Evolutionary conservation across 371 early-diverging fungal genomes (phyloP), one percentile per base, ranked within the genome.

Genomic region (Entomophthora muscae): DNA sequence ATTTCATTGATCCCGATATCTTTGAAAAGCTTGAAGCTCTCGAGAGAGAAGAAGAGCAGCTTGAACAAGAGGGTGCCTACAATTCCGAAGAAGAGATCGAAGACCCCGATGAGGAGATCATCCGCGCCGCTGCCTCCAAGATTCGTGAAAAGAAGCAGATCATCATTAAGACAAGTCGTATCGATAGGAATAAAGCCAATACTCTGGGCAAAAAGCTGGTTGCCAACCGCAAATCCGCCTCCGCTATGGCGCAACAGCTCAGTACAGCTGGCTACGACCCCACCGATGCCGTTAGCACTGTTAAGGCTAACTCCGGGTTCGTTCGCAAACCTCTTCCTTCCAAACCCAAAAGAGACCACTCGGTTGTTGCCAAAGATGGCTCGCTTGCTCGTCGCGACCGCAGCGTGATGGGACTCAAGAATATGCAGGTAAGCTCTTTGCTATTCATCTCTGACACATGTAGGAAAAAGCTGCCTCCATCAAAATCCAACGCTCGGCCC

Each of bases 1-100:
- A 99, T 81, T 99, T 98, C 75, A 79, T 99, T 71, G 99, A 99
- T 80, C 81, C 92, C 53, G 97, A 98, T 22, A 98, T 98, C 73
- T 93, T 89, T 72, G 90, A 89, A 74, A 90, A 90, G 69, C 78
- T 99, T 69, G 90, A 89, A 42, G 93, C 88, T 64, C 80, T 99
- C 60, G 99, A 99, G 75, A 83, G 88, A 66, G 98, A 98, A 75
- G 99, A 98, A 78, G 98, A 96, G 75, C 76, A 84, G 61, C 76
- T 96, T 51, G 85, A 82, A 32, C 85, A 86, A 33, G 89, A 93
- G 76, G 98, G 97, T n/a, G 81, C 85, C 73, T 98, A 97, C 73
- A 85, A 91, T 61, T 79, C 80, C n/a, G 87, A 82, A 22, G 86
- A 83, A 22, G 87, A 86, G 65, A 83, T 83, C 64, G 71, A 69